Evolutionary conservation across 1,284 basidiomycete species (phyloP), one percentile per base, ranked within the genome.

Genomic region (Ustilago xerochloae): DNA sequence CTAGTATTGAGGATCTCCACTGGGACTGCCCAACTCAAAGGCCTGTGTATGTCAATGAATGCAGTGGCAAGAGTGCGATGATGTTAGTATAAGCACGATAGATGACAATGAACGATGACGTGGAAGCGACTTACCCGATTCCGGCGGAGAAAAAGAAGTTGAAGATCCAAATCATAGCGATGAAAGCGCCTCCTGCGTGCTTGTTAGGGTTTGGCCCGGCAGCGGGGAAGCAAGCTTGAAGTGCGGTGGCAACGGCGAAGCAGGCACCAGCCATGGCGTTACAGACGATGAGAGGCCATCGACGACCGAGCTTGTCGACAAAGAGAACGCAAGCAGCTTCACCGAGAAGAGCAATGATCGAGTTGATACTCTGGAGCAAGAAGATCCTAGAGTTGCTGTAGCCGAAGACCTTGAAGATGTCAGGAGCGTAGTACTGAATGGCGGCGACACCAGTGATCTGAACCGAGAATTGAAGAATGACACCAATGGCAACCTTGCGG

Each of bases 301-400:
- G 85, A 20, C 89, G 85, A 13, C 89, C 89, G 3, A 88, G 86
- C 47, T 85, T 86, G 79, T 90, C 89, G 46, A 90, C 86, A 85
- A 88, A 89, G 45, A 89, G 79, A 26, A 90, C 85, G 77, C 89
- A 90, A 43, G 87, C 85, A 2, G 85, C 87, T 71, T 90, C 88
- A 7, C 88, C 89, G 49, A 89, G 85, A 33, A 90, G 85, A 4
- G 88, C 89, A 60, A 89, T 88, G 60, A 90, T 85, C 47, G 87
- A 88, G 85, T 89, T 90, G 81, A 90, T 88, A 7, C 87, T 88
- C 81, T 90, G 89, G 81, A 90, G 88, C 26, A 89, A 85, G 20
- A 90, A 87, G 47, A 89, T 80, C 52, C 87, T 48, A 32, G 78
- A 47, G 38, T 86, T 62, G 85, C 87, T 43, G 87, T 87, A 80